phyloP scores from a whole-genome alignment of 768 basidiomycete genomes.

The Tricholomella constricta region DNA sequence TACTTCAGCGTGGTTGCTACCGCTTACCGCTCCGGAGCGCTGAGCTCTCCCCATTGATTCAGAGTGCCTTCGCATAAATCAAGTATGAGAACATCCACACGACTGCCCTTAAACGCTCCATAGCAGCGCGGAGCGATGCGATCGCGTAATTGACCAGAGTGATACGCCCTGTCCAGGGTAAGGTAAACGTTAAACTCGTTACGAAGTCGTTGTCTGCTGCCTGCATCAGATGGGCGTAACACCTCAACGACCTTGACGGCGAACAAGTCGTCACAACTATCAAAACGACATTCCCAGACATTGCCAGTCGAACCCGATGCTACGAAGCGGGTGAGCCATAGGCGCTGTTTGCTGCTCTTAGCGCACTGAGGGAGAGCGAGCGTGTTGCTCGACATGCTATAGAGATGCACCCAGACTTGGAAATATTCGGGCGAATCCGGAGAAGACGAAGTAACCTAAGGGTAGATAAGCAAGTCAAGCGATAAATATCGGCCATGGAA shows the following conservation, averaged over 20 bases:
- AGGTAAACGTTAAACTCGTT: conserved; percentile 21
- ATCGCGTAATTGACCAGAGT: conserved; percentile 16
- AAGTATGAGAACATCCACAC: conserved; percentile 20
- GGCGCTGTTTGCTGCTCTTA: conserved; percentile 15
- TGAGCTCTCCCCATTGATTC: conserved; percentile 20
- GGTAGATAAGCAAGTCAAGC: neutral
- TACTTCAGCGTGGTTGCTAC: conserved; percentile 11
- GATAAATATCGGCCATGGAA: neutral
- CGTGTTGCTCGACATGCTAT: conserved; percentile 13
- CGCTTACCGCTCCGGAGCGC: conserved; percentile 18
- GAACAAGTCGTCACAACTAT: conserved; percentile 17
- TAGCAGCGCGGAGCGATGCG: conserved; percentile 22
- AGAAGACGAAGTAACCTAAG: neutral
- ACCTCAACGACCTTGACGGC: conserved; percentile 18
- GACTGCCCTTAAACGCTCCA: conserved; percentile 18
- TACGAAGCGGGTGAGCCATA: conserved; percentile 22
- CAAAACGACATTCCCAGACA: conserved; percentile 23
- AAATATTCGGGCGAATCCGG: neutral
- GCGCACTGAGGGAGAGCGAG: conserved; percentile 17
- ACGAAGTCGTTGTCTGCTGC: conserved; percentile 17
- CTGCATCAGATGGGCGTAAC: conserved; percentile 15
- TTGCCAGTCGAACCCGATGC: conserved; percentile 22
- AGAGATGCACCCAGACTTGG: neutral
- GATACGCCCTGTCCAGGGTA: conserved; percentile 19
- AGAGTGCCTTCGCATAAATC: conserved; percentile 20